Conservation (phyloP, 192 early-diverging fungal genomes). For the Helicostylum pulchrum region DNA sequence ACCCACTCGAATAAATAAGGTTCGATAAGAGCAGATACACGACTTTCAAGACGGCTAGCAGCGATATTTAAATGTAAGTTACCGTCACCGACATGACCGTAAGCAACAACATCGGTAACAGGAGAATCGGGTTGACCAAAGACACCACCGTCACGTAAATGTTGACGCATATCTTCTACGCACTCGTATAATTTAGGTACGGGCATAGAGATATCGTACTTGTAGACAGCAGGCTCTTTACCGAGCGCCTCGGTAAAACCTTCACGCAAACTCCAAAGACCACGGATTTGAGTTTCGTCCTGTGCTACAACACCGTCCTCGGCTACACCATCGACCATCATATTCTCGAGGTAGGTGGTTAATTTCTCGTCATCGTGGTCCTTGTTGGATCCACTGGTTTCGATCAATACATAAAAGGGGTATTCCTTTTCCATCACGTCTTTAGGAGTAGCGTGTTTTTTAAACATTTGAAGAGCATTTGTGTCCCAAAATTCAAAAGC, state of each 20-base stretch:
- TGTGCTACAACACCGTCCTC: constrained; percentile 91
- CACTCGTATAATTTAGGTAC: constrained; percentile 80
- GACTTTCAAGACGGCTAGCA: constrained; percentile 56
- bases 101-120: constrained; percentile 81
- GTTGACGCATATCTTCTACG: constrained; percentile 75
- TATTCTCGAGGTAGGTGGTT: constrained; percentile 63
- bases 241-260: constrained; percentile 89
- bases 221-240: constrained; percentile 87
- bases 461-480: constrained; percentile 66
- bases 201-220: constrained; percentile 96
- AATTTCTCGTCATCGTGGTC: constrained; percentile 95
- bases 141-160: constrained; percentile 57
- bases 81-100: constrained; percentile 97
- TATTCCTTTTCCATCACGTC: constrained; percentile 61
- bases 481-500: constrained; percentile 98
- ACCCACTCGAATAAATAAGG: constrained; percentile 93
- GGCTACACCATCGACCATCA: constrained; percentile 73
- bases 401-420: constrained; percentile 92
- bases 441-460: constrained; percentile 66
- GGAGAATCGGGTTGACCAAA: constrained; percentile 49
- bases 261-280: constrained; percentile 91
- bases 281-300: constrained; percentile 74
- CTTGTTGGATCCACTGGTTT: constrained; percentile 90
- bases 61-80: constrained; percentile 96
- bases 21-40: constrained; percentile 76